phyloP scores from a whole-genome alignment of 1,139 yeast genomes.

The Zygosaccharomyces pseudobailii region DNA sequence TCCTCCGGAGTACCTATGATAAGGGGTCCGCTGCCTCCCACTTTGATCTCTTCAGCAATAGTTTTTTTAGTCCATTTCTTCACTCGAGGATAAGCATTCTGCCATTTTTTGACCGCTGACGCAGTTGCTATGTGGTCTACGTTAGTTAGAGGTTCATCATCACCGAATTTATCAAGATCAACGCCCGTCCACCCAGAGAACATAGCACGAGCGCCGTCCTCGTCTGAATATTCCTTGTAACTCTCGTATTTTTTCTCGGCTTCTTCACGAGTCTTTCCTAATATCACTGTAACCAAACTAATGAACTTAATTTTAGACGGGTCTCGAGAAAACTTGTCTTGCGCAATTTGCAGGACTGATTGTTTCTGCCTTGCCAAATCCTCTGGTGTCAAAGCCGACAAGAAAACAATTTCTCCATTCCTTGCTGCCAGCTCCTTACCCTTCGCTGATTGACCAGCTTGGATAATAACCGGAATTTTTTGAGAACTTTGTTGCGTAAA shows the following conservation, averaged over 20 bases:
- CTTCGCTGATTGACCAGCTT: constrained; percentile 45
- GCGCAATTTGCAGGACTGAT: constrained; percentile 26
- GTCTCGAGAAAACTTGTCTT: constrained; percentile 28
- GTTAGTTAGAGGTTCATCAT: constrained; percentile 33
- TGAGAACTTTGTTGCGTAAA: constrained; percentile 44
- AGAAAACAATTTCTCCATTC: constrained; percentile 43
- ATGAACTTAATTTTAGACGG: constrained; percentile 32
- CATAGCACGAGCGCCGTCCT: constrained; percentile 34
- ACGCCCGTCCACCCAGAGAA: constrained; percentile 38
- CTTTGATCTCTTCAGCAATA: constrained; percentile 26
- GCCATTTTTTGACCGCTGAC: constrained; percentile 28
- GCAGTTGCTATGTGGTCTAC: constrained; percentile 30
- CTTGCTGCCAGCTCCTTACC: constrained; percentile 45
- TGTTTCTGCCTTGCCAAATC: constrained; percentile 18
- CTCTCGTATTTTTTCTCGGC: constrained; percentile 30
- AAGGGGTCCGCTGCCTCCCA: constrained; percentile 34
- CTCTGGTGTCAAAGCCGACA: constrained; percentile 31
- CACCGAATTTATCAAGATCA: constrained; percentile 30
- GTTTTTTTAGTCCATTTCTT: constrained; percentile 31
- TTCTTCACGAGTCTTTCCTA: constrained; percentile 35
- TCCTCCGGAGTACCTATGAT: constrained; percentile 33
- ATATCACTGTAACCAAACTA: constrained; percentile 28
- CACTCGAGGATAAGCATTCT: constrained; percentile 21
- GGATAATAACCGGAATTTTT: constrained; percentile 43
- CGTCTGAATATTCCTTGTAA: constrained; percentile 24